Evolutionary conservation across 202 grass and related monocot species (phyloP), one percentile per base, ranked within the genome.

Genomic region (Elaeis oleifera): DNA sequence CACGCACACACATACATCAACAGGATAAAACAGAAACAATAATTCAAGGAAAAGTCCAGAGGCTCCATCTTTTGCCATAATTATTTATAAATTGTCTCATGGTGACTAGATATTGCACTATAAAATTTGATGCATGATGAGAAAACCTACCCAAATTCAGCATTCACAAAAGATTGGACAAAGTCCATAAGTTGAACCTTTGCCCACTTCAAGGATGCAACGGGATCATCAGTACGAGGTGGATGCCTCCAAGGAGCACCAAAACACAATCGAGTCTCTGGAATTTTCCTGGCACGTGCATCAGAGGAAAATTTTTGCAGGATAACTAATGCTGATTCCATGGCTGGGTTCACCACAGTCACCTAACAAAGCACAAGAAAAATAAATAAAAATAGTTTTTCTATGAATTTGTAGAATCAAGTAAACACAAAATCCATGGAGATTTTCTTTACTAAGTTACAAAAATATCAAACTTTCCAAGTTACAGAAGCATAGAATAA

Each of bases 161-260:
- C 77, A 53, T 89, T 92, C 18, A 83, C 66, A 65, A 81, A 97
- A 8, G 84, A 92, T 76, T 97, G 82, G 59, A 92, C 78, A 70
- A 97, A 97, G 80, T 97, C 92, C 76, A 92, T 86, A 17, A 97
- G 76, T 64, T 97, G 92, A 89, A 97, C 84, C 53, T 84, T 97
- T 49, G 88, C 92, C 92, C 88, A 92, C 62, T 88, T 94, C 58
- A 69, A 61, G 53, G 84, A 77, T 23, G 73, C 26, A 61, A 60
- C 60, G 79, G 79, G 76, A 19, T 75, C 78, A 53, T 77, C 79
- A 55, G 51, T 21, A 17, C 9, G 53, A 77, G 92, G 88, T 60
- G 87, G 87, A 55, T 84, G 71, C 74, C 92, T 97, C 92, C 92
- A 97, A 29, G 92, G 77, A 36, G 88, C 74, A 63, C 92, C 92